These are phyloP conservation scores for Aspergillus felis DNA, from an alignment of 2,329 filamentous ascomycete genomes.

Conservation along the genomic window DNA sequence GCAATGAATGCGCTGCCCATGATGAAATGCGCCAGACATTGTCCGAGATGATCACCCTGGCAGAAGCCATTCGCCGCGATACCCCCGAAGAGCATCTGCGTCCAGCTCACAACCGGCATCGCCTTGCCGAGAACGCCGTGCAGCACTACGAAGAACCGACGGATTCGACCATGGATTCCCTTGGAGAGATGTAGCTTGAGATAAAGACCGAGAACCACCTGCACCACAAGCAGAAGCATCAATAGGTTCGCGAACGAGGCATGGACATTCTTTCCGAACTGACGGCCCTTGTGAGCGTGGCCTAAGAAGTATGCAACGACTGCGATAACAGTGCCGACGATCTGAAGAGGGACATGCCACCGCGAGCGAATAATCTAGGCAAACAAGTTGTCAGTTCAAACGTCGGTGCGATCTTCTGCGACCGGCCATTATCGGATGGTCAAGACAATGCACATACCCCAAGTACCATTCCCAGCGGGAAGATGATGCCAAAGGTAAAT, in stretches of 20 bases:
- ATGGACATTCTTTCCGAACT: slow-evolving; percentile 81
- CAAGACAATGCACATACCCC: slow-evolving; percentile 58
- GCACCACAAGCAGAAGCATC: slow-evolving; percentile 72
- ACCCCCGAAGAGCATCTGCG: slow-evolving; percentile 92
- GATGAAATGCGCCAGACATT: slow-evolving; percentile 95
- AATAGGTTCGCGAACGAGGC: slow-evolving; percentile 73
- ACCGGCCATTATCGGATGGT: slow-evolving; percentile 5
- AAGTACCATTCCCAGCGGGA: slow-evolving; percentile 91
- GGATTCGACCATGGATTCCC: slow-evolving; percentile 74
- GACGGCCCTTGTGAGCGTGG: slow-evolving; percentile 82
- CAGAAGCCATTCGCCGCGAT: slow-evolving; percentile 93
- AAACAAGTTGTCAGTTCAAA: not conserved
- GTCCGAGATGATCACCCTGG: slow-evolving; percentile 81
- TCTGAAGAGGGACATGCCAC: slow-evolving; percentile 91
- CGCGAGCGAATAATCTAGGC: slow-evolving; percentile 76
- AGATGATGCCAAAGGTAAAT: slow-evolving; percentile 84
- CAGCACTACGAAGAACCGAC: slow-evolving; percentile 64
- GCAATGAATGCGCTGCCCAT: slow-evolving; percentile 97
- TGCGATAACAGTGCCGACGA: slow-evolving; percentile 68
- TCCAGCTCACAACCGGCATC: slow-evolving; percentile 83
- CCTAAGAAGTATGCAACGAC: slow-evolving; percentile 86
- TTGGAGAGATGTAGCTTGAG: slow-evolving; percentile 84
- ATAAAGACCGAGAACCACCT: slow-evolving; percentile 79
- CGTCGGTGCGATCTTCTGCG: not conserved
- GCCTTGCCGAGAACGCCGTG: slow-evolving; percentile 83